Evolutionary conservation across 768 basidiomycete species (phyloP).

Genomic region (Boletus edulis): DNA sequence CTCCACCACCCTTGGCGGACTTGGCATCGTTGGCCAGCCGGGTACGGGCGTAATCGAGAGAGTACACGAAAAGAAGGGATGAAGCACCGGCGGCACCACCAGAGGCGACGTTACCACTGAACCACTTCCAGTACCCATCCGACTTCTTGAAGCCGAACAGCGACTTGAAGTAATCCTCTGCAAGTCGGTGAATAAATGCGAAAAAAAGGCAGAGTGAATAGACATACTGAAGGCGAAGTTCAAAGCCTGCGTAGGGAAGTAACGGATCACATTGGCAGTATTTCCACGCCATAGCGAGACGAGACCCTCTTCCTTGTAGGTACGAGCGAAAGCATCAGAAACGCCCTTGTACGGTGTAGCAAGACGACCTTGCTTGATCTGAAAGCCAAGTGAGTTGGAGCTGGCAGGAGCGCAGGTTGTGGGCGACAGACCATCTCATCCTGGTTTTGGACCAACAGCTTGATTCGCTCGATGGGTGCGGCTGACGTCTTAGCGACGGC

Average conservation of each 20-base stretch:
- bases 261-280: slow-evolving; percentile 99
- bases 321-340: slow-evolving; percentile 86
- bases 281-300: slow-evolving; percentile 98
- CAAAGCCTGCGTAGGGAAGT: slow-evolving; percentile 99
- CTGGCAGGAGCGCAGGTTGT: neutral
- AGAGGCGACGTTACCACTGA: slow-evolving; percentile 95
- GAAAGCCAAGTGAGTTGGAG: slow-evolving; percentile 7
- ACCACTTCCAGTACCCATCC: slow-evolving; percentile 98
- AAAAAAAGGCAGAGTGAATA: neutral
- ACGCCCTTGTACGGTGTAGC: slow-evolving; percentile 96
- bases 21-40: slow-evolving; percentile 98
- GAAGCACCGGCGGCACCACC: slow-evolving; percentile 99
- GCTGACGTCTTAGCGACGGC: slow-evolving; percentile 99
- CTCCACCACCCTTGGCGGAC: slow-evolving; percentile 87
- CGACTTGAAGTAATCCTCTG: slow-evolving; percentile 98
- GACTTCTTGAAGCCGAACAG: slow-evolving; percentile 98
- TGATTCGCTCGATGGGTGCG: slow-evolving; percentile 99
- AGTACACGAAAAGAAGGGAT: slow-evolving; percentile 99
- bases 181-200: slow-evolving; percentile 3
- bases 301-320: slow-evolving; percentile 93
- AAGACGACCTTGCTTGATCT: slow-evolving; percentile 99
- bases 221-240: slow-evolving; percentile 99
- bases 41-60: slow-evolving; percentile 98
- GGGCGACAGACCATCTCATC: slow-evolving; percentile 89
- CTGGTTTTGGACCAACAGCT: slow-evolving; percentile 98